Conservation (phyloP, 768 basidiomycete species). For the Exsudoporus frostii region DNA sequence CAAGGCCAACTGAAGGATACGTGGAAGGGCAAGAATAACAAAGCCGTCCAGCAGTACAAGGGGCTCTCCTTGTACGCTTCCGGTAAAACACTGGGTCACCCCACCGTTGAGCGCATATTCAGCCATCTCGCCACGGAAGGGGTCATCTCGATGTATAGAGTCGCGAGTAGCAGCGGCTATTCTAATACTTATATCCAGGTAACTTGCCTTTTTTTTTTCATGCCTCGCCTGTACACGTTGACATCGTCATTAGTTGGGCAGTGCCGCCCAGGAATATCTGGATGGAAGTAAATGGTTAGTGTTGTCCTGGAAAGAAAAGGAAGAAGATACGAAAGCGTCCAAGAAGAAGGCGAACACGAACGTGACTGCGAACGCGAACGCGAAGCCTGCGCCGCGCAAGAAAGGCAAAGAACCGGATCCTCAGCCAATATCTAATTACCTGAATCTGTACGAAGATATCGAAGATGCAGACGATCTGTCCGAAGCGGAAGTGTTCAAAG, state of each 20-base stretch:
- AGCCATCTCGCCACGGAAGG: constrained; percentile 51
- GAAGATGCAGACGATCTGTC: constrained; percentile 24
- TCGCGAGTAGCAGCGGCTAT: constrained; percentile 45
- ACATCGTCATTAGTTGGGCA: constrained; percentile 14
- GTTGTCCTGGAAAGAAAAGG: constrained; percentile 29
- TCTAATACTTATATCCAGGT: constrained; percentile 55
- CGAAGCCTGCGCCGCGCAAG: constrained; percentile 8
- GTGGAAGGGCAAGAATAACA: constrained; percentile 59
- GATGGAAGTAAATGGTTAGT: constrained; percentile 15
- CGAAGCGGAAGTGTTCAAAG: constrained; percentile 16
- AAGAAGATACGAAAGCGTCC: not conserved
- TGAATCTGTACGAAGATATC: constrained; percentile 29
- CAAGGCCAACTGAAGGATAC: constrained; percentile 55
- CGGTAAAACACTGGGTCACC: constrained; percentile 46
- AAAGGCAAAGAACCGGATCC: constrained; percentile 22
- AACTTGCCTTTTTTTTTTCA: not conserved
- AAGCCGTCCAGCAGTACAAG: constrained; percentile 41
- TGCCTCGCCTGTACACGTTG: not conserved
- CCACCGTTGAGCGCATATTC: constrained; percentile 65
- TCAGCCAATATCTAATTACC: not conserved
- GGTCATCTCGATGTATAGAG: constrained; percentile 46
- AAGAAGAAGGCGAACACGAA: constrained; percentile 11
- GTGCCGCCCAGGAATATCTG: constrained; percentile 22
- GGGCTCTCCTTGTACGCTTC: constrained; percentile 53
- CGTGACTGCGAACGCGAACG: constrained; percentile 5